Evolutionary conservation across 164 flowering plant genomes (phyloP).

Genomic region (Euptelea pleiosperma): DNA sequence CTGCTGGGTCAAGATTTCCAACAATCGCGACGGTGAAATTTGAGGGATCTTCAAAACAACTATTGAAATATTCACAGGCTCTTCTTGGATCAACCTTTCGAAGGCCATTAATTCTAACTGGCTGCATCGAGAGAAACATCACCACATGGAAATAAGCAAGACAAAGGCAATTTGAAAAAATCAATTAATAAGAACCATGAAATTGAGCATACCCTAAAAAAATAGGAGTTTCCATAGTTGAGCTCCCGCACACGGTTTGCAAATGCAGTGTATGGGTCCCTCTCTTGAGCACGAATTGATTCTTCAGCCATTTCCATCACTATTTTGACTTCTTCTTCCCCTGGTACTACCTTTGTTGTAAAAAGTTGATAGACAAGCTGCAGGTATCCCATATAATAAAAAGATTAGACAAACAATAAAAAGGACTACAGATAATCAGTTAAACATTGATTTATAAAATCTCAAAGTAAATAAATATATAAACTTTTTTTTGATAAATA

Average conservation of each 20-base stretch:
- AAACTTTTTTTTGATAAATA: too few relatives aligned
- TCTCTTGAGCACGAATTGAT: conserved; percentile 85
- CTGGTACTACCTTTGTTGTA: conserved; percentile 68
- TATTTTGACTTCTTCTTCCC: conserved; percentile 82
- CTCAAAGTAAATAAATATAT: too few relatives aligned
- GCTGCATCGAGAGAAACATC: conserved; percentile 46
- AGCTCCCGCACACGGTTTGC: conserved; percentile 93
- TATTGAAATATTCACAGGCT: conserved; percentile 86
- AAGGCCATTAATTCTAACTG: conserved; percentile 66
- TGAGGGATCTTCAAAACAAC: conserved; percentile 91
- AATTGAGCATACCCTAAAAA: conserved; percentile 62
- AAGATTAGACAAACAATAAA: neutral
- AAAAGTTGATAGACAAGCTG: conserved; percentile 96
- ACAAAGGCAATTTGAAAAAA: neutral
- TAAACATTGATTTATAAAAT: too few relatives aligned
- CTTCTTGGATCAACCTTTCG: conserved; percentile 67
- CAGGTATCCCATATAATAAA: conserved; percentile 3
- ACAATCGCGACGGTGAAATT: conserved; percentile 86
- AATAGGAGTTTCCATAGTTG: conserved; percentile 89
- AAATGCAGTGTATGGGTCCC: conserved; percentile 94
- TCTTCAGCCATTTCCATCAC: conserved; percentile 98
- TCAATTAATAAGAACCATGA: neutral
- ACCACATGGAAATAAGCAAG: conserved; percentile 1
- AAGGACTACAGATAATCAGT: too few relatives aligned
- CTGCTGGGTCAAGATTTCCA: conserved; percentile 73